Conservation (phyloP, 805 yeast species). For the Candida odintsovae region DNA sequence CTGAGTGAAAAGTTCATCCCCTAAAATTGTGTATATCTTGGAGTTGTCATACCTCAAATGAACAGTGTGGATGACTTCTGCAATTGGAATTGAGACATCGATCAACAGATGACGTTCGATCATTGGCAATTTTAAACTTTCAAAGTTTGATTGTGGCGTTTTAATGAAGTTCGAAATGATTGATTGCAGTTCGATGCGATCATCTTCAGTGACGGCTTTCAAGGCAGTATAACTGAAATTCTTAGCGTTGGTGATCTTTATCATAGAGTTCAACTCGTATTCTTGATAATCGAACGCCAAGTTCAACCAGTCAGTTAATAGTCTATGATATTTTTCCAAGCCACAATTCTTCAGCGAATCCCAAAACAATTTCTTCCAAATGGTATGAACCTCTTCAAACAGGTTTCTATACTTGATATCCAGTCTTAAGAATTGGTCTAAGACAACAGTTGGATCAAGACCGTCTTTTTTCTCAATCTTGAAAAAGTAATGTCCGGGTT, state of each 20-base stretch:
- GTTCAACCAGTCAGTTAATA: not conserved
- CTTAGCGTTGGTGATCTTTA: not conserved
- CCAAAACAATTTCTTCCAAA: conserved; percentile 20
- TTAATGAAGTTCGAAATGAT: not conserved
- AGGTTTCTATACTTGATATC: conserved; percentile 41
- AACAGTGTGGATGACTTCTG: conserved; percentile 55
- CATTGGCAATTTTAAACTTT: not conserved
- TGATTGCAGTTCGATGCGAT: not conserved
- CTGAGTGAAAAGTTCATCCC: conserved; percentile 49
- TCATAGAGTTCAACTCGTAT: conserved; percentile 2
- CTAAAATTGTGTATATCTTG: conserved; percentile 44
- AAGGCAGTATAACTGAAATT: not conserved
- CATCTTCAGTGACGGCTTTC: not conserved
- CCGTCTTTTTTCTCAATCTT: conserved; percentile 32
- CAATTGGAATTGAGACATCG: conserved; percentile 56
- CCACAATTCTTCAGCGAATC: conserved; percentile 5
- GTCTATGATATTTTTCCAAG: not conserved
- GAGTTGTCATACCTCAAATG: conserved; percentile 34
- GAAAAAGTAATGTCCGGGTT: conserved; percentile 60
- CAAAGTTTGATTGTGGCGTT: not conserved
- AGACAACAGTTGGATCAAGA: conserved; percentile 16
- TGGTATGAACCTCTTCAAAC: conserved; percentile 35
- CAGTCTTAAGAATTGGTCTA: conserved; percentile 35
- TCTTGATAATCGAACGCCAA: conserved; percentile 6
- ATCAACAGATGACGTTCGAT: conserved; percentile 31